Evolutionary conservation across 106 monocot genomes (phyloP), one percentile per base, ranked within the genome.

Genomic region (Acorus gramineus): DNA sequence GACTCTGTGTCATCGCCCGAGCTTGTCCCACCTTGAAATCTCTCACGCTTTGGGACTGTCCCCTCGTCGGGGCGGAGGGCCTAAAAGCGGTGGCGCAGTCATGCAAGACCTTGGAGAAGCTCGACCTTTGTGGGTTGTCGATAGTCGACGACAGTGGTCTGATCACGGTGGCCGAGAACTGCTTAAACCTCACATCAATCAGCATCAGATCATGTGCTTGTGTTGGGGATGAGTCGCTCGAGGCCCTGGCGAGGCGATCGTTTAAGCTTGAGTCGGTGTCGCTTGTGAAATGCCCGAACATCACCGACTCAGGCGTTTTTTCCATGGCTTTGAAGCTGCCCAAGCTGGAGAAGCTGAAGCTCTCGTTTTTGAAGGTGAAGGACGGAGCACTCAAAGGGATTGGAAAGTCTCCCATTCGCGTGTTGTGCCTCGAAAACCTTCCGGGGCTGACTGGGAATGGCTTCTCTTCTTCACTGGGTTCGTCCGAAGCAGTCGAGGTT

Each of bases 31-130:
- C 47, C 7, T 61, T 74, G 13, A 14, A 47, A 7, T 9, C 8
- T 4, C 58, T 74, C 67, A 13, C 60, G 2, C 67, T 74, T 4
- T 55, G 11, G 66, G 60, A 55, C 67, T 74, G 74, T 53, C 4
- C 13, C 54, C 5, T 42, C 8, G 53, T 67, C 4, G 60, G 48
- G 11, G 12, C 8, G 46, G 13, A 52, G 4, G 74, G 74, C 50
- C 52, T 74, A 12, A 50, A 60, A 51, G 6, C 60, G 9, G 58
- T 74, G 8, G 67, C 74, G 11, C 1, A 3, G 2, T 14, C 6
- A 44, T 74, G 67, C 60, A 28, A 14, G 4, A 4, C 45, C 1
- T 56, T 74, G 4, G 59, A 55, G 53, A 45, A 55, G 6, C 60
- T 74, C 53, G 12, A 42, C 49, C 11, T 75, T n/a, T 11, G 50